phyloP scores from a whole-genome alignment of 2,329 filamentous ascomycete genomes.

The Pseudopyrenochaeta lycopersici region DNA sequence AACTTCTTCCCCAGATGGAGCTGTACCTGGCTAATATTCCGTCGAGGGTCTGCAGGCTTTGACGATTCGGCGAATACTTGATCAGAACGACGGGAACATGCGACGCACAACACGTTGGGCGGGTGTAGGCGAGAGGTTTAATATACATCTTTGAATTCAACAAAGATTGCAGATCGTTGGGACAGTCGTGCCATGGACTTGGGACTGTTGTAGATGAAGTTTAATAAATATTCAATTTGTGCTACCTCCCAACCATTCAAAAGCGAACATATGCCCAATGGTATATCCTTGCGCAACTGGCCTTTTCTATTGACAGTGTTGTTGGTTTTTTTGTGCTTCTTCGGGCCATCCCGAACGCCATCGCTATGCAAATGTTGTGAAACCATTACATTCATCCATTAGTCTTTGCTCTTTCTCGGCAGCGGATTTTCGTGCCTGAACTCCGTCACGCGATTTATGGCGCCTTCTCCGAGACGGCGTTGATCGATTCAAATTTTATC shows the following conservation, averaged over 20 bases:
- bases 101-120: too few relatives aligned
- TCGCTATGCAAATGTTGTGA: not conserved
- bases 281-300: not conserved
- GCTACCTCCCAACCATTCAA: not conserved
- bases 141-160: not conserved
- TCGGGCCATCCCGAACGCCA: not conserved
- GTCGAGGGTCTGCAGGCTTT: too few relatives aligned
- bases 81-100: too few relatives aligned
- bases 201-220: not conserved
- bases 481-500: constrained; percentile 25
- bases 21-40: too few relatives aligned
- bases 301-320: not conserved
- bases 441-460: not conserved
- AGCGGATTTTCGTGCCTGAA: not conserved
- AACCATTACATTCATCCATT: not conserved
- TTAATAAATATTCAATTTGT: not conserved
- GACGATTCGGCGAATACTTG: too few relatives aligned
- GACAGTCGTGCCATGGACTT: not conserved
- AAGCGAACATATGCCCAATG: not conserved
- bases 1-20: too few relatives aligned
- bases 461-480: not conserved
- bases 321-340: not conserved
- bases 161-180: not conserved
- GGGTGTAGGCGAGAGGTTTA: not conserved
- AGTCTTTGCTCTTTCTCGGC: not conserved